Evolutionary conservation across 306 rosid species (phyloP).

Genomic region (Corylus heterophylla): DNA sequence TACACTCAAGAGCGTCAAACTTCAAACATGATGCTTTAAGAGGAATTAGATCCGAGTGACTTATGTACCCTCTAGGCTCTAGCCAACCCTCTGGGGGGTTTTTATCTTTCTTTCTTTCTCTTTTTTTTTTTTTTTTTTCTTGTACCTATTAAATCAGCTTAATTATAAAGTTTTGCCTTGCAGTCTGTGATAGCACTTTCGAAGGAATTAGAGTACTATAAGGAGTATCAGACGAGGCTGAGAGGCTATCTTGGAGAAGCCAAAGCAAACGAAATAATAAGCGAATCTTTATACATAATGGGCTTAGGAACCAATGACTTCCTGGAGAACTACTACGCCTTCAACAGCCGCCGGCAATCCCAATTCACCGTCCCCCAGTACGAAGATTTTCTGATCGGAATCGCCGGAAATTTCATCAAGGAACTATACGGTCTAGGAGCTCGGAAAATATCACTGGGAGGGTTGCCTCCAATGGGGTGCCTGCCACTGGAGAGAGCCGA

Average conservation of each 20-base stretch:
- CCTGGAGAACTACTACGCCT: slow-evolving; percentile 76
- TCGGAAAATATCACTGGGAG: slow-evolving; percentile 81
- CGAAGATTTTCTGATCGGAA: slow-evolving; percentile 55
- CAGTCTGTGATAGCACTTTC: slow-evolving; percentile 86
- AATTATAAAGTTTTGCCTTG: slow-evolving; percentile 13
- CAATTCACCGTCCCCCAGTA: slow-evolving; percentile 51
- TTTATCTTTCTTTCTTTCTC: no score
- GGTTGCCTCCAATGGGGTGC: slow-evolving; percentile 97
- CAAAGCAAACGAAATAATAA: slow-evolving; percentile 43
- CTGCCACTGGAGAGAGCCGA: slow-evolving; percentile 82
- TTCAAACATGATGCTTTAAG: no score
- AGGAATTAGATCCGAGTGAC: no score
- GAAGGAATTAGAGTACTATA: slow-evolving; percentile 78
- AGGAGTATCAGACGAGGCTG: slow-evolving; percentile 60
- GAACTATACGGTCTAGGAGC: slow-evolving; percentile 70
- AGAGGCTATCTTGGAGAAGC: slow-evolving; percentile 54
- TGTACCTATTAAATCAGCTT: no score
- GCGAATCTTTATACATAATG: slow-evolving; percentile 56
- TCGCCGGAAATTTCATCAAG: slow-evolving; percentile 61
- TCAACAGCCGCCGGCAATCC: slow-evolving; percentile 48
- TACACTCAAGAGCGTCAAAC: no score
- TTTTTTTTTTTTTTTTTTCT: no score
- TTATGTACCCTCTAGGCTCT: no score
- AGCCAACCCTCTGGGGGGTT: no score
- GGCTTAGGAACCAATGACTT: slow-evolving; percentile 93